Evolutionary conservation across 257 asterid species (phyloP).

Genomic region (Cinchona pubescens): DNA sequence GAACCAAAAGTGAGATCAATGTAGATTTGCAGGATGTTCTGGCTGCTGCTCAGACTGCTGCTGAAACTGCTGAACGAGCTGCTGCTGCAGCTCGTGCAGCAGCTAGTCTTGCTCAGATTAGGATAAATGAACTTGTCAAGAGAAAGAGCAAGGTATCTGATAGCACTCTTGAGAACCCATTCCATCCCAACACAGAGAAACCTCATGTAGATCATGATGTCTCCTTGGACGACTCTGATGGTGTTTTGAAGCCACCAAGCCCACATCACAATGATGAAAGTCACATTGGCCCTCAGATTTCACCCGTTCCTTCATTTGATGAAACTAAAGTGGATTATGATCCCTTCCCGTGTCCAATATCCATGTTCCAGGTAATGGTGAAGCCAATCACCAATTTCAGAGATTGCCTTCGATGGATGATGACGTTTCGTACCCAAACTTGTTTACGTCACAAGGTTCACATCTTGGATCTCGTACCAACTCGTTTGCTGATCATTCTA

Average conservation of each 20-base stretch:
- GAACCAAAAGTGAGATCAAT: slow-evolving; percentile 27
- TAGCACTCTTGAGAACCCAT: slow-evolving; percentile 43
- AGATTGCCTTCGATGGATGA: slow-evolving; percentile 77
- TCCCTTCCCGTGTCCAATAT: slow-evolving; percentile 30
- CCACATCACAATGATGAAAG: slow-evolving; percentile 15
- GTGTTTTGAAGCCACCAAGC: slow-evolving; percentile 32
- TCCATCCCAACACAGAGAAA: slow-evolving; percentile 38
- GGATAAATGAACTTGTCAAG: slow-evolving; percentile 63
- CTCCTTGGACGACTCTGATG: slow-evolving; percentile 32
- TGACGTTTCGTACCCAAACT: slow-evolving; percentile 81
- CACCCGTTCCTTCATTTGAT: slow-evolving; percentile 26
- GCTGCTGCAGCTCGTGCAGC: slow-evolving; percentile 94
- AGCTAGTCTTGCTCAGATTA: slow-evolving; percentile 76
- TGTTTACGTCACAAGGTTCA: slow-evolving; percentile 59
- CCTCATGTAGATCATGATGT: slow-evolving; percentile 26
- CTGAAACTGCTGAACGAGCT: slow-evolving; percentile 85
- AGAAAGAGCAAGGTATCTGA: slow-evolving; percentile 35
- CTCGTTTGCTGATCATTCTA: slow-evolving; percentile 46
- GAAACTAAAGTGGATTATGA: slow-evolving; percentile 23
- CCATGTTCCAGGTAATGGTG: slow-evolving; percentile 24
- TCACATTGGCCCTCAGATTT: slow-evolving; percentile 12
- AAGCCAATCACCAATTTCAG: slow-evolving; percentile 53
- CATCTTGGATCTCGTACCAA: slow-evolving; percentile 34
- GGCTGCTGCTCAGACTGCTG: slow-evolving; percentile 90
- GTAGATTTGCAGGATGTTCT: slow-evolving; percentile 71